Percentiles rank a stretch among this genome's conserved stretches.
These are phyloP conservation scores for Paecilomyces formosus DNA, from an alignment of 2,329 filamentous ascomycete species.

Conservation along the genomic window DNA sequence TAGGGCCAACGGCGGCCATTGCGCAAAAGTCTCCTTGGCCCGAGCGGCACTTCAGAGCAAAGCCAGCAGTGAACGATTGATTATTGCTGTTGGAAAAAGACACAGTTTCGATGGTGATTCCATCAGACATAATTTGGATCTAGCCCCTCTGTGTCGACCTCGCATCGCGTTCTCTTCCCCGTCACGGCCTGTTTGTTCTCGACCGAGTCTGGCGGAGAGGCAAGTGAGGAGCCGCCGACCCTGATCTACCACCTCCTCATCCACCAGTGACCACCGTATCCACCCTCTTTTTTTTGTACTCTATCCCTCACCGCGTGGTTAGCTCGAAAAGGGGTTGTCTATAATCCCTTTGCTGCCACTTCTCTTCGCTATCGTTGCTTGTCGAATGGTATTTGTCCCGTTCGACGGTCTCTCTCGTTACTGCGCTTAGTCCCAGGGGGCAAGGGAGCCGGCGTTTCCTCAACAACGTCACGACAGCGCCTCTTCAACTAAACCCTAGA, in stretches of 20 bases:
- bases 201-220: background rate
- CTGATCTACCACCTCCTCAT: background rate
- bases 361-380: background rate
- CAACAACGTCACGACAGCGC: background rate
- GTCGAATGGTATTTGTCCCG: background rate
- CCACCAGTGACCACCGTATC: background rate
- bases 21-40: background rate
- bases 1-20: background rate
- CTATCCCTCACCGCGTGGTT: background rate
- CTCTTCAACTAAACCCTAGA: background rate
- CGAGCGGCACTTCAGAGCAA: background rate
- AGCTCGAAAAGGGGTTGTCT: background rate
- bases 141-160: background rate
- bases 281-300: background rate
- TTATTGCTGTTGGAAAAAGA: background rate
- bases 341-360: background rate
- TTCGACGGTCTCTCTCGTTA: background rate
- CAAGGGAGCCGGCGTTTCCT: background rate
- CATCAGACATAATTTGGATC: background rate
- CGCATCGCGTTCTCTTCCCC: background rate
- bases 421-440: background rate
- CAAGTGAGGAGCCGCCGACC: background rate
- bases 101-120: background rate
- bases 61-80: background rate
- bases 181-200: background rate